Conservation (phyloP, 2,329 filamentous ascomycete species). For the Blastomyces percursus region DNA sequence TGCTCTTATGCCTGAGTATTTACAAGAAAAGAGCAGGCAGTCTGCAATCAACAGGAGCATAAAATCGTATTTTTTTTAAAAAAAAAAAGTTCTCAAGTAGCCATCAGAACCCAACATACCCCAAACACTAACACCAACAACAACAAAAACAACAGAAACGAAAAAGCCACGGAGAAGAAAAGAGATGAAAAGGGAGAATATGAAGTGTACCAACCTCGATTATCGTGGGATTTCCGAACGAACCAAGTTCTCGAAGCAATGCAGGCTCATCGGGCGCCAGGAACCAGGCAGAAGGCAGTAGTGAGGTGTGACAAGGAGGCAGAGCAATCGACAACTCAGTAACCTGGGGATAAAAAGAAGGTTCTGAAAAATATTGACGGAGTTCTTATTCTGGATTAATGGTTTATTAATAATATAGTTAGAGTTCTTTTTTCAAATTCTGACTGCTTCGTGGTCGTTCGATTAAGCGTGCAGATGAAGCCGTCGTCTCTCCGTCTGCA, state of each 20-base stretch:
- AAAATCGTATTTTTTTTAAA: background rate
- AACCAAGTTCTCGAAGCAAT: constrained; percentile 1
- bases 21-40: background rate
- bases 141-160: background rate
- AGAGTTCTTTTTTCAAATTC: background rate
- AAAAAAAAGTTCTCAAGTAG: background rate
- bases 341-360: background rate
- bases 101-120: background rate
- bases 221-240: background rate
- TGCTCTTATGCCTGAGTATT: background rate
- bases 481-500: constrained; percentile 1
- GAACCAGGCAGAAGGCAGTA: background rate
- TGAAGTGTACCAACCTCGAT: background rate
- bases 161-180: background rate
- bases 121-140: background rate
- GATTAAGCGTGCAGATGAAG: constrained; percentile 1
- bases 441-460: background rate
- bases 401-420: background rate
- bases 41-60: background rate
- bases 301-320: background rate
- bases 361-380: background rate
- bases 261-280: background rate
- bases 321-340: constrained; percentile 1
- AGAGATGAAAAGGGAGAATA: background rate
- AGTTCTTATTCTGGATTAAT: background rate